Evolutionary conservation across 2,329 filamentous ascomycete genomes (phyloP).

Genomic region (Pseudogymnoascus sp.): DNA sequence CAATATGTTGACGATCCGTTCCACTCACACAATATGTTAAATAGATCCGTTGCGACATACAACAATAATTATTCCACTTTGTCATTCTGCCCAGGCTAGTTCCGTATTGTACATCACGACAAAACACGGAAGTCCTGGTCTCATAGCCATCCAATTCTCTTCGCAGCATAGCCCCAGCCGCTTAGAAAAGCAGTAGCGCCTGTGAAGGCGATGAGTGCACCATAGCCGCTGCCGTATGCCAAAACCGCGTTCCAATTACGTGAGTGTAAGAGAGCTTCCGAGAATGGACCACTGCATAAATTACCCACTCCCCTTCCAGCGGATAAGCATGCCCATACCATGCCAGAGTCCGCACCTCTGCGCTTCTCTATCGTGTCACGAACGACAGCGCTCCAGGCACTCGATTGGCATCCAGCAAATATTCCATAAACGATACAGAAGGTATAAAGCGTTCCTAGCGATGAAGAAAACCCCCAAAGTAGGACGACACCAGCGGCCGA

Average conservation of each 20-base stretch:
- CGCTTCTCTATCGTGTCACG: neutral
- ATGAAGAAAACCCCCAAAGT: conserved; percentile 44
- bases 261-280: conserved; percentile 40
- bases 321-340: conserved; percentile 36
- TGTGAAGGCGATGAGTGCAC: conserved; percentile 44
- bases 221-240: conserved; percentile 41
- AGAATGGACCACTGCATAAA: conserved; percentile 46
- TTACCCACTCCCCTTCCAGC: conserved; percentile 55
- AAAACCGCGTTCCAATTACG: conserved; percentile 21
- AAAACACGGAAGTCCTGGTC: neutral
- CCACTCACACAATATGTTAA: no score
- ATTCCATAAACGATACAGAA: conserved; percentile 47
- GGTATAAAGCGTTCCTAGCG: conserved; percentile 35
- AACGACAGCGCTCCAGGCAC: conserved; percentile 34
- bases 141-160: neutral
- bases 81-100: neutral
- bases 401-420: conserved; percentile 45
- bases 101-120: neutral
- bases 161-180: conserved; percentile 28
- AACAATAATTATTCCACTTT: neutral
- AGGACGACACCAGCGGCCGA: conserved; percentile 41
- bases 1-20: no score
- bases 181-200: conserved; percentile 42
- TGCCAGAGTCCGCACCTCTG: conserved; percentile 12
- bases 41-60: no score